phyloP scores from a whole-genome alignment of 2,329 filamentous ascomycete species.

The Cercospora berteroae region DNA sequence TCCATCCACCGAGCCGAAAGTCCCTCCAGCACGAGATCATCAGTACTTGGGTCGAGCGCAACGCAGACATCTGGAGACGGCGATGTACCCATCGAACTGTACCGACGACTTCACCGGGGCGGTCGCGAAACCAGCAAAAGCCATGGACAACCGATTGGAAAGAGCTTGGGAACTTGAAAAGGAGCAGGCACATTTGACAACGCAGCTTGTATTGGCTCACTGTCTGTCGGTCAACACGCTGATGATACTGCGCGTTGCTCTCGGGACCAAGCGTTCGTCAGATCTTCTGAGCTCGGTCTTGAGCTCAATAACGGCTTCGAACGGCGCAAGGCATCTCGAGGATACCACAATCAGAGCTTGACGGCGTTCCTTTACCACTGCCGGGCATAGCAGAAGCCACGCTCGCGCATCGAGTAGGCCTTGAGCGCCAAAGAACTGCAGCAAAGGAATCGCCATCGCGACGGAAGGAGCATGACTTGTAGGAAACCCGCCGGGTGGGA shows the following conservation, averaged over 20 bases:
- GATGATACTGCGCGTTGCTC: background rate
- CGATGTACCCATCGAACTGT: background rate
- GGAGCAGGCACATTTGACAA: background rate
- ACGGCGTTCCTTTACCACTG: no score
- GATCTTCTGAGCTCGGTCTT: no score
- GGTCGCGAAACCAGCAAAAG: background rate
- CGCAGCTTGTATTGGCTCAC: background rate
- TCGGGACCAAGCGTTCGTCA: no score
- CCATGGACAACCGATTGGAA: background rate
- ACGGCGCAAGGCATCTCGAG: background rate
- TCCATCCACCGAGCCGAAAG: background rate
- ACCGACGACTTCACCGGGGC: no score
- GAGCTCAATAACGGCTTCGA: no score
- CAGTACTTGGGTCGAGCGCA: background rate
- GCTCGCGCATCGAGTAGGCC: background rate
- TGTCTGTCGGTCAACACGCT: background rate
- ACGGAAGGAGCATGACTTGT: background rate
- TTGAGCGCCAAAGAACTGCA: background rate
- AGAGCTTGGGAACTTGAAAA: background rate
- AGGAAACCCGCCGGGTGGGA: background rate
- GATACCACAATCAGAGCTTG: background rate
- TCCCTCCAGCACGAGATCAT: background rate
- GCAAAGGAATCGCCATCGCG: background rate
- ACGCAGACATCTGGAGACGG: background rate
- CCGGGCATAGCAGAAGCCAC: background rate